Evolutionary conservation across 2,329 filamentous ascomycete genomes (phyloP).

Genomic region (Cercospora zeina): DNA sequence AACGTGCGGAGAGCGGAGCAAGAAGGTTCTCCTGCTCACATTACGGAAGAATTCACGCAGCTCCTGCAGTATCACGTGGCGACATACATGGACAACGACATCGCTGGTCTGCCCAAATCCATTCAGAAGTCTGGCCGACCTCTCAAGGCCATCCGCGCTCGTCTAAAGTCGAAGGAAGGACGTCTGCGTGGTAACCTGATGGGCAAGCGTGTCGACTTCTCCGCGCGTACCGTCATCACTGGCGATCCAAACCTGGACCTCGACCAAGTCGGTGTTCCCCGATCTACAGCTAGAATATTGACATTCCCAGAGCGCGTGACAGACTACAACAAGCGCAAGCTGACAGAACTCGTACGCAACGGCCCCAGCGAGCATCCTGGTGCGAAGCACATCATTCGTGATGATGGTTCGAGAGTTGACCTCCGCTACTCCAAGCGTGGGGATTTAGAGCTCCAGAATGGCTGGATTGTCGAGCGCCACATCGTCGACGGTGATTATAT

Average conservation of each 20-base stretch:
- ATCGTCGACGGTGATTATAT: conserved; percentile 95
- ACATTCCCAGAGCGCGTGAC: conserved; percentile 98
- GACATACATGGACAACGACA: conserved; percentile 99
- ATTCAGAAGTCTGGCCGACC: conserved; percentile 96
- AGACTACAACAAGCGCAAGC: conserved; percentile 92
- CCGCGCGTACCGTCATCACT: conserved; percentile 98
- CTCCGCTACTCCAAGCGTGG: conserved; percentile 88
- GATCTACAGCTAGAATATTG: conserved; percentile 85
- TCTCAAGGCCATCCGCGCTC: conserved; percentile 93
- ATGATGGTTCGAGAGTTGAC: conserved; percentile 91
- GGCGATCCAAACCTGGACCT: conserved; percentile 95
- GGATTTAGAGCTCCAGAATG: conserved; percentile 85
- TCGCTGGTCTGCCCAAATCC: conserved; percentile 89
- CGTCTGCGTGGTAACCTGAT: conserved; percentile 97
- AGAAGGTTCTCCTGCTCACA: conserved; percentile 88
- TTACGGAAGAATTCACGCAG: conserved; percentile 85
- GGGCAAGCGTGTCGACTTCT: conserved; percentile 99
- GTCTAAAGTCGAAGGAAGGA: conserved; percentile 98
- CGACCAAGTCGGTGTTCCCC: conserved; percentile 94
- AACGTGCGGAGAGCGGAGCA: conserved; percentile 89
- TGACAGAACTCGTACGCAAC: conserved; percentile 86
- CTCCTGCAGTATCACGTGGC: conserved; percentile 96
- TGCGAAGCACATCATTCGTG: conserved; percentile 92
- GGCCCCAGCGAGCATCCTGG: conserved; percentile 94
- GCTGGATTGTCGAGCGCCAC: conserved; percentile 98